These are phyloP conservation scores for Rhytidiadelphus loreus DNA, from an alignment of 225 moss, liverwort and hornwort genomes.

Conservation along the genomic window DNA sequence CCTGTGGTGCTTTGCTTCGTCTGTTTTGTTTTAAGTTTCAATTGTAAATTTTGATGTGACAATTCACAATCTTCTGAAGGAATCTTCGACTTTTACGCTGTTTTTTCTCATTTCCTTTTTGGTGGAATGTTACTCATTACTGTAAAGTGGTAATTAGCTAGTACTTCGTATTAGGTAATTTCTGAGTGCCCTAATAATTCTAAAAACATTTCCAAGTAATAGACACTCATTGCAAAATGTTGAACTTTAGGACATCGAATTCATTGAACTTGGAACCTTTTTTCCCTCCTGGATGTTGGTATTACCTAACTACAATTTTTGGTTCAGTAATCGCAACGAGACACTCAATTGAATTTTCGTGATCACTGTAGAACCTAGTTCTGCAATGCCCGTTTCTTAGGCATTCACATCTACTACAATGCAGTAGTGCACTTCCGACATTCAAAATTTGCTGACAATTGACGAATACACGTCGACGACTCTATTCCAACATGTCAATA, in stretches of 20 bases:
- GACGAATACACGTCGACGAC: background rate
- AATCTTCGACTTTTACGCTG: background rate
- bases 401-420: background rate
- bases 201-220: no score
- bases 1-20: background rate
- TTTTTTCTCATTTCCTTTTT: background rate
- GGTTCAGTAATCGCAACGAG: background rate
- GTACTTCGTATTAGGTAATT: background rate
- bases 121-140: background rate
- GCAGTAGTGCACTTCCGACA: background rate
- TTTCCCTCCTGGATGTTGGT: background rate
- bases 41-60: background rate
- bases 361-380: background rate
- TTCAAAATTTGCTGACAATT: background rate
- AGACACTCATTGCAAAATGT: no score
- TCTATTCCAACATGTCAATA: background rate
- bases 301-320: no score
- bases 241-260: background rate
- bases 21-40: background rate
- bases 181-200: background rate
- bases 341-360: background rate
- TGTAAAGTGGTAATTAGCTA: background rate
- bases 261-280: background rate
- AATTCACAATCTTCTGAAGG: background rate
- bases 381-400: no score